Evolutionary conservation across 371 early-diverging fungal species (phyloP), one percentile per base, ranked within the genome.

Genomic region (Chytridium lagenaria): DNA sequence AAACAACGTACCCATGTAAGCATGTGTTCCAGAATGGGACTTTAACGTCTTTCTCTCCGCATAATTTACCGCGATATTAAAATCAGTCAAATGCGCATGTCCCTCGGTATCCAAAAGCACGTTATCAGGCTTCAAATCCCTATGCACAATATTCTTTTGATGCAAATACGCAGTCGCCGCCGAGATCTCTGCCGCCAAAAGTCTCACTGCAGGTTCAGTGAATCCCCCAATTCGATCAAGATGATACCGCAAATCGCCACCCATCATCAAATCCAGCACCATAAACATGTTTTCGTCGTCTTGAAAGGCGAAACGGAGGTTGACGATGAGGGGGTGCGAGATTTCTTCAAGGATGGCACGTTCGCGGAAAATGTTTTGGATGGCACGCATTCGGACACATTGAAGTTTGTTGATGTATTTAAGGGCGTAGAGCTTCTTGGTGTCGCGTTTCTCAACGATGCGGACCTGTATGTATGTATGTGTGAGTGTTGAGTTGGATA

Each of bases 111-210:
- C 83, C n/a, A 89, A 65, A 23, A 90, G 71, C 39, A 91, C 83
- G 59, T 83, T 83, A 52, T 83, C 84, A 15, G 84, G 84, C 72
- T 85, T 85, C 34, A 85, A 51, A 67, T 85, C 87, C 72, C 90
- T 74, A 78, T 96, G 96, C n/a, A 94, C 90, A 39, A 96, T 90
- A 12, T 84, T 77, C 36, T 87, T 86, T 36, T 78, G 73, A 76
- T 95, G 96, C 37, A 95, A 80, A 78, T 94, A 93, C 61, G 84
- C 82, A 31, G 94, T 72, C 26, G 92, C 93, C 39, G 84, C 85
- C 2, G 90, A 79, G 3, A 94, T 75, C 85, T 95, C 95, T 38
- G 92, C 92, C 40, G 91, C 89, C 88, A 91, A 91, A 68, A 93
- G 89, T 63, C 90, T 82, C 52, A 93, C 85, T 1, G 87, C 85